Conservation (phyloP, 2,329 filamentous ascomycete species). For the Fusarium euwallaceae region DNA sequence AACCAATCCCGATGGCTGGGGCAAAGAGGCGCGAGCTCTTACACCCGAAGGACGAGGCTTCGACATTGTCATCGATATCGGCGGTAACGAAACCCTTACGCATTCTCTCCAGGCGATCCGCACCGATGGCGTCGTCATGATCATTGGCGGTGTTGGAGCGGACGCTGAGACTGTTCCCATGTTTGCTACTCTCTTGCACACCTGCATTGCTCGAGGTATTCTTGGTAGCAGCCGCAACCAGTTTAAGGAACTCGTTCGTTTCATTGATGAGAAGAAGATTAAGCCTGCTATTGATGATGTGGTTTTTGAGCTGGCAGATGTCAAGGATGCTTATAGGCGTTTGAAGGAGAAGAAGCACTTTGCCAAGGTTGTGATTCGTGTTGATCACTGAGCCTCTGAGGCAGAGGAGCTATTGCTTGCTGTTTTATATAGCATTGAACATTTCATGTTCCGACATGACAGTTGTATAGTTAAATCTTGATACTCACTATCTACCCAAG, state of each 20-base stretch:
- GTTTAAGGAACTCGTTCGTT: conserved; percentile 48
- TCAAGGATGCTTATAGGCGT: conserved; percentile 50
- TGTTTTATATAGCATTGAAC: background rate
- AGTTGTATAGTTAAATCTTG: no score
- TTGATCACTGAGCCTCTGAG: conserved; percentile 31
- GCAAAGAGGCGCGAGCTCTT: conserved; percentile 65
- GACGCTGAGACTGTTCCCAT: conserved; percentile 39
- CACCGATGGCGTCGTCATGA: conserved; percentile 50
- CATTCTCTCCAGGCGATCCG: conserved; percentile 66
- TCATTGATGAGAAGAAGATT: conserved; percentile 50
- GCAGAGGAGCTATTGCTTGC: background rate
- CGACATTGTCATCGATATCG: conserved; percentile 75
- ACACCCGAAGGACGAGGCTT: conserved; percentile 64
- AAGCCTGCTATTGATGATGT: conserved; percentile 49
- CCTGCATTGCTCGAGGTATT: conserved; percentile 48
- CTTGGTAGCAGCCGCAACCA: conserved; percentile 45
- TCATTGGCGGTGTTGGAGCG: conserved; percentile 50
- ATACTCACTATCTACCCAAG: no score
- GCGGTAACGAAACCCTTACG: conserved; percentile 70
- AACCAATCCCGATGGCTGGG: conserved; percentile 66
- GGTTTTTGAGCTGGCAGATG: conserved; percentile 48
- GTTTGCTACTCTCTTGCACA: conserved; percentile 41
- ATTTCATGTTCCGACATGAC: background rate
- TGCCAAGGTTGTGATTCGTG: conserved; percentile 52
- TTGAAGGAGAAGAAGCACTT: conserved; percentile 53